Evolutionary conservation across 495 filamentous ascomycete species (phyloP).

Genomic region (Penicillium simplicissimum): DNA sequence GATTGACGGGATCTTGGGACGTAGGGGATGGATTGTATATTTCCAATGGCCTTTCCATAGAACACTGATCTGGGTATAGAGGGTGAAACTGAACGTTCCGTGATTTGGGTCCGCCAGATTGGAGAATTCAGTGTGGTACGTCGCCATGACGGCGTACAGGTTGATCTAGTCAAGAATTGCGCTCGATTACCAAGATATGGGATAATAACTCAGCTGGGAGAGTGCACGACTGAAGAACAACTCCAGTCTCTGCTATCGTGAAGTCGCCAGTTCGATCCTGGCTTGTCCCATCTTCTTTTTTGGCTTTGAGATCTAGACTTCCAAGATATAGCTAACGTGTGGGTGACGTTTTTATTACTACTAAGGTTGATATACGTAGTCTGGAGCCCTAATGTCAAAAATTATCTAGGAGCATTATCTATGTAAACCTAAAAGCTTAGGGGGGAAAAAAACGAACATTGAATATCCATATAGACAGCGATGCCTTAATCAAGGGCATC

Average conservation of each 20-base stretch:
- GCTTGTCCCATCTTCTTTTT: slow-evolving; percentile 4
- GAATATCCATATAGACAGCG: too few species aligned
- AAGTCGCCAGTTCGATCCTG: slow-evolving; percentile 8
- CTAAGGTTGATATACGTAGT: too few species aligned
- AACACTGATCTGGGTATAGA: too few species aligned
- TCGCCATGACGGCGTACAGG: neutral
- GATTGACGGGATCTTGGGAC: too few species aligned
- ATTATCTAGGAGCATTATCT: too few species aligned
- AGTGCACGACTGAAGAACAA: slow-evolving; percentile 8
- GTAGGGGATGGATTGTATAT: too few species aligned
- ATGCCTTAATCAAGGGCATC: too few species aligned
- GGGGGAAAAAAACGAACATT: too few species aligned
- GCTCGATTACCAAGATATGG: neutral
- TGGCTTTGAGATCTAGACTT: neutral
- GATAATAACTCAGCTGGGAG: slow-evolving; percentile 9
- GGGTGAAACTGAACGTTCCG: neutral
- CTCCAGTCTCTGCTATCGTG: slow-evolving; percentile 4
- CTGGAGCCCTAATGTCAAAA: neutral
- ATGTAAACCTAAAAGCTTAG: too few species aligned
- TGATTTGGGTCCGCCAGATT: too few species aligned
- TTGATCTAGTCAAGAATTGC: neutral
- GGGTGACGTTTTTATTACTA: too few species aligned
- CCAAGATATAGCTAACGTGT: neutral
- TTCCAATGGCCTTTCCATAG: too few species aligned
- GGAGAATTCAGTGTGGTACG: neutral